Evolutionary conservation across 176 grass and related monocot genomes (phyloP), one percentile per base, ranked within the genome.

Genomic region (Oropetium thomaeum): DNA sequence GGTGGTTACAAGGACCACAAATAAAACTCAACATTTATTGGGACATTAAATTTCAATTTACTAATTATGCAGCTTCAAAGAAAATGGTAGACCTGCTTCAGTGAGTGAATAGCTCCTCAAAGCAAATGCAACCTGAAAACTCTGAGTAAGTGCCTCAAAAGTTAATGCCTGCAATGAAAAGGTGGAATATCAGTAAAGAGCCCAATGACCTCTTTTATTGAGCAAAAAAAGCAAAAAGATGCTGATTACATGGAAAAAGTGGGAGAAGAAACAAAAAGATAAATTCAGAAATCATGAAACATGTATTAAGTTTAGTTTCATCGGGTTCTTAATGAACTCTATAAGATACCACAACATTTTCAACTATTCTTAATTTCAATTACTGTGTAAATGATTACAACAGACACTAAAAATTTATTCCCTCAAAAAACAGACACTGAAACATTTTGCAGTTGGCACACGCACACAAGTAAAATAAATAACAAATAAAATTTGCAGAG

Each of bases 41-140:
- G 57, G 54, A 71, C 20, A 62, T 1, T 69, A 35, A 30, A 42
- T 82, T 77, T 62, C 27, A 27, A 35, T 72, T 82, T 73, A 61
- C 38, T 58, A 55, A 13, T 73, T 64, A 43, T 61, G 27, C 26
- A 63, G 54, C 15, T 77, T 73, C 11, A 37, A 55, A 73, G 17
- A 42, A 26, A 30, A 75, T 74, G 70, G 62, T 54, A 62, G 67
- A 90, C 96, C 87, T 83, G 83, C 71, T 85, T 75, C 78, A 65
- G 74, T 81, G 67, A 99, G 96, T 15, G 96, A 67, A 86, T 90
- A 71, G 70, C 76, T 73, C 84, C 92, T 92, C 66, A 99, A 82
- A 55, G 84, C 72, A 83, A 99, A 99, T 73, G 92, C 92, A 89
- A 95, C 89, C 81, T 92, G 91, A 88, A 99, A 99, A 84, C 92